Conservation (phyloP, 768 basidiomycete genomes). For the Ramaria sp. region DNA sequence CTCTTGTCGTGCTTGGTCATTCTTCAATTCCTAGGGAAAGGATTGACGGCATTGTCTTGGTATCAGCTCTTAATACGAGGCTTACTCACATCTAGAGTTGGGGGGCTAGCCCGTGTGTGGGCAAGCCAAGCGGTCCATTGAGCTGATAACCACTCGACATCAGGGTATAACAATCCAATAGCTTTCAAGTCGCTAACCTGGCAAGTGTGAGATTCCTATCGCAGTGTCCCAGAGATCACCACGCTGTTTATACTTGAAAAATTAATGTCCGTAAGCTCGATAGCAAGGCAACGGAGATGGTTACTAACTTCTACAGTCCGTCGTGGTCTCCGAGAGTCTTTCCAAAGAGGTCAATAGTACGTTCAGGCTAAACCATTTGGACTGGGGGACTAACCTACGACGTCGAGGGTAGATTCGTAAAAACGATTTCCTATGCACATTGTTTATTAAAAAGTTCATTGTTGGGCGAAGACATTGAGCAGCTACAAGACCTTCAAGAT, state of each 20-base stretch:
- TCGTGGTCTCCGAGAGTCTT: neutral
- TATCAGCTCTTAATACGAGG: neutral
- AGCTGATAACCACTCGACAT: neutral
- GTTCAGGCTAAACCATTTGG: neutral
- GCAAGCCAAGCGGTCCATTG: constrained; percentile 9
- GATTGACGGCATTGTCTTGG: neutral
- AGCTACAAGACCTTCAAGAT: constrained; percentile 1
- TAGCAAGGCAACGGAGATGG: neutral
- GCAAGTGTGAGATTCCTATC: neutral
- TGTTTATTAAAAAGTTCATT: neutral
- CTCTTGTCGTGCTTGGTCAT: constrained; percentile 5
- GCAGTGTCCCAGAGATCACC: constrained; percentile 7
- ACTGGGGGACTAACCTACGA: neutral
- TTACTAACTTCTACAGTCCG: constrained; percentile 8
- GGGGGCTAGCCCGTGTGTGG: neutral
- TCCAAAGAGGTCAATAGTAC: neutral
- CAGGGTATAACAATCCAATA: neutral
- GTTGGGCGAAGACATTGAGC: neutral
- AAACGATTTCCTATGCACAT: constrained; percentile 3
- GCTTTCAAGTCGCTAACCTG: neutral
- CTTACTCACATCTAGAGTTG: constrained; percentile 4
- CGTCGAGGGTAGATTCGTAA: neutral
- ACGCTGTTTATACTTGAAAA: neutral
- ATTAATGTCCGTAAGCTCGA: neutral
- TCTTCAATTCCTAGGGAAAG: constrained; percentile 3